A percentile compares a stretch with the other conserved stretches of the same genome.
Evolutionary conservation across 2,329 filamentous ascomycete genomes (phyloP).

Genomic region (Diaporthe destruens): DNA sequence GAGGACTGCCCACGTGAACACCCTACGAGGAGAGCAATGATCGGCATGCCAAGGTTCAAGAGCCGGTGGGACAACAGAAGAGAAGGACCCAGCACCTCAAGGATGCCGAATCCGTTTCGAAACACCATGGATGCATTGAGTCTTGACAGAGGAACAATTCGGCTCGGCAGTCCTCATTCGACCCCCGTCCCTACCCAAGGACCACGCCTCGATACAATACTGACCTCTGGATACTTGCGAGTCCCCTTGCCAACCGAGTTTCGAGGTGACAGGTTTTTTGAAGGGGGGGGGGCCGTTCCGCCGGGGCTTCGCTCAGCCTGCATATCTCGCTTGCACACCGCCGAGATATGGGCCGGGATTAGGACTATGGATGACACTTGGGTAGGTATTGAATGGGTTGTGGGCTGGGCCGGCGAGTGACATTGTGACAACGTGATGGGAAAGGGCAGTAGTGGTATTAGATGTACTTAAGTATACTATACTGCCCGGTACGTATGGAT

Average conservation of each 20-base stretch:
- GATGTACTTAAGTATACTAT: neutral
- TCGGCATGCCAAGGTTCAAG: neutral
- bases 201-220: neutral
- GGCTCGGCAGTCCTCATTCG: neutral
- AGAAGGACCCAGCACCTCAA: too few species aligned
- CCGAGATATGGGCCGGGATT: constrained; percentile 22
- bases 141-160: neutral
- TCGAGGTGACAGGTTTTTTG: neutral
- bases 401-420: neutral
- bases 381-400: neutral
- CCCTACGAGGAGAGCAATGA: neutral
- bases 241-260: neutral
- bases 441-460: neutral
- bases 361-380: neutral
- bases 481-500: neutral
- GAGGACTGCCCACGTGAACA: constrained; percentile 4
- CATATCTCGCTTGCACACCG: constrained; percentile 16
- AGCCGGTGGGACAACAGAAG: too few species aligned
- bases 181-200: neutral
- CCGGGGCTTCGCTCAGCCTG: neutral
- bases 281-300: too few species aligned
- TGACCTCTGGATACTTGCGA: neutral
- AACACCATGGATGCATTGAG: neutral
- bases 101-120: neutral
- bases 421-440: constrained; percentile 24